Evolutionary conservation across 495 filamentous ascomycete genomes (phyloP), one percentile per base, ranked within the genome.

Genomic region (Lentithecium fluviatile): DNA sequence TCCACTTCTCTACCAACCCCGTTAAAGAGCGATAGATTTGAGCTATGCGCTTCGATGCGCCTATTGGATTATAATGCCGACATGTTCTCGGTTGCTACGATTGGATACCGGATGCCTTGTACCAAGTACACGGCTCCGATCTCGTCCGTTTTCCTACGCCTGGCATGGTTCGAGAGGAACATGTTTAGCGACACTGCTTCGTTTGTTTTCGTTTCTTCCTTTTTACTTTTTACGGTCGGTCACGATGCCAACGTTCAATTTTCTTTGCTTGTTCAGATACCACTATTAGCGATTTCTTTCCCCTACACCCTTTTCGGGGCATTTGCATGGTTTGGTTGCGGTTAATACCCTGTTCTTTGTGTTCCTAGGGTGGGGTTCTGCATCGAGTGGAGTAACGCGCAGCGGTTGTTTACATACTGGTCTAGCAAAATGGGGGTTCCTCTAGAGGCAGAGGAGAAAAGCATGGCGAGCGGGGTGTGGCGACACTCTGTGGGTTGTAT

Each of bases 281-380:
- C 64, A 67, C 64, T 60, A 48, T 55, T 62, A 63, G 64, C 64
- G 53, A 54, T 51, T 54, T 32, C 13, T 45, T n/a, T 29, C 53
- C 37, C 52, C 51, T 42, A 47, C 21, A 12, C 15, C 15, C 34
- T 19, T 43, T 32, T 4, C 29, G 26, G n/a, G 25, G 56, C 34
- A 49, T 59, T 52, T 26, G 34, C 7, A 51, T 36, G 54, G 38
- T 17, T 19, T 38, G 26, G 7, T 26, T 45, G 49, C 43, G 23
- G 52, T n/a, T 26, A 56, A 56, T 56, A 56, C 53, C 53, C 43
- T 45, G 3, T 43, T 48, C 24, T 21, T 37, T 46, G 11, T 20
- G 10, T 25, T 21, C 15, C 5, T 45, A n/a, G 34, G 52, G 19
- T 45, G 38, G 24, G 52, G 34, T 40, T 54, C 36, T 11, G 40